Base-by-base conservation (phyloP, 352 stramenopile species). In the Phytophthora chlamydospora region DNA sequence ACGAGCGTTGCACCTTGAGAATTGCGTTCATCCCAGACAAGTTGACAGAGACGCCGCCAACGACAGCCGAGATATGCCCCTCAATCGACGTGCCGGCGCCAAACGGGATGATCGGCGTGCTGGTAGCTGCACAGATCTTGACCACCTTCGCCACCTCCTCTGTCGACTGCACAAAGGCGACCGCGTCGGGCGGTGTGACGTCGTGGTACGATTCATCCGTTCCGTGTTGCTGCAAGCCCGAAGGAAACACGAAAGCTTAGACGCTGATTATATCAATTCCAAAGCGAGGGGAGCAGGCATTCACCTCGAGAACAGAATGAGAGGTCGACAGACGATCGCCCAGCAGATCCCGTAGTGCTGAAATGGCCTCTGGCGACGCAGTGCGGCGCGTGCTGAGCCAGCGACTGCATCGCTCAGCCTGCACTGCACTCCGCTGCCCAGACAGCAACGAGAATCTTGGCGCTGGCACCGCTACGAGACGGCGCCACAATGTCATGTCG, bases 51-150 rank as follows among this genome's bases (percentile, higher is more conserved):
- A 98, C 78, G 17, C 89, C 91, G 33, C 91, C 90, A 34, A 80
- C 55, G 13, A 95, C 70, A 32, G 93, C 80, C 6, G 81, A 87
- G 14, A 98, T 91, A 70, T 99, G 97, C 11, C 97, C 96, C 83
- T 99, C 97, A 6, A 99, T 73, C 33, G 82, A 97, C 38, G 83
- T 88, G 12, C 83, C 94, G 12, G 79, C 85, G 33, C 95, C 97
- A 83, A 97, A 99, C 6, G 96, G 90, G 51, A 99, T 96, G 35
- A 99, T 83, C 2, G 96, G 90, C 16, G 95, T 93, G 49, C 50
- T 29, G 45, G 76, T 58, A 21, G 81, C 62, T 54, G 78, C 54
- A 65, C 93, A 98, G 47, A 96, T 83, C 56, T 89, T 89, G 27
- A 98, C 61, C 53, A 98, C 83, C 24, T 84, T 67, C 31, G 78